Evolutionary conservation across 2,329 filamentous ascomycete genomes (phyloP).

Genomic region (Domatiomyces globalis): DNA sequence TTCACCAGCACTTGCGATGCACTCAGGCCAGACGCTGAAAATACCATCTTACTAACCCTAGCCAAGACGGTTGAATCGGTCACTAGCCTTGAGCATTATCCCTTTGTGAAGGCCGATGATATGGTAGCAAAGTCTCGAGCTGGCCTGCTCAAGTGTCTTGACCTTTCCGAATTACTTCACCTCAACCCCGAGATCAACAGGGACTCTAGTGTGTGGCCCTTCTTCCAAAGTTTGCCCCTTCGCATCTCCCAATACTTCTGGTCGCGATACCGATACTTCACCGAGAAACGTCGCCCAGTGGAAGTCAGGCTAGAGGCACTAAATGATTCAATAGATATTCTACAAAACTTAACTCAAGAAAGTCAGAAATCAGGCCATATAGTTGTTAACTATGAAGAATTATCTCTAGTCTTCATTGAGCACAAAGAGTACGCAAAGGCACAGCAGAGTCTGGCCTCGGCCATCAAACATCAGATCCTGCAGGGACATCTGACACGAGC

Average conservation of each 20-base stretch:
- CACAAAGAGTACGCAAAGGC: constrained; percentile 25
- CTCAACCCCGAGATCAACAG: neutral
- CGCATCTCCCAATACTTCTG: constrained; percentile 33
- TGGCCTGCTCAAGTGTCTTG: neutral
- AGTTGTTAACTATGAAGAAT: constrained; percentile 31
- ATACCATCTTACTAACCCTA: neutral
- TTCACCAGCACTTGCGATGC: neutral
- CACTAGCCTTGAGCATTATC: neutral
- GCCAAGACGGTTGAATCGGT: neutral
- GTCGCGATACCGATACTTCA: constrained; percentile 32
- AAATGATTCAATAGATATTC: constrained; percentile 27
- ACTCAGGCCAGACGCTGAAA: neutral
- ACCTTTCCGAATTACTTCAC: neutral
- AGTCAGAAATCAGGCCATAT: constrained; percentile 28
- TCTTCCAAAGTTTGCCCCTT: constrained; percentile 2
- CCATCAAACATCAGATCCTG: constrained; percentile 29
- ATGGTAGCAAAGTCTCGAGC: neutral
- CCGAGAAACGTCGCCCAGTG: constrained; percentile 23
- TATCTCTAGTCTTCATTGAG: constrained; percentile 29
- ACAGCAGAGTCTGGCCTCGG: constrained; percentile 25
- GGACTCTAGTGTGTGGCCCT: neutral
- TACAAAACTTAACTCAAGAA: constrained; percentile 23
- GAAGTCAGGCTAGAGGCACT: constrained; percentile 26
- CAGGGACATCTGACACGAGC: constrained; percentile 24
- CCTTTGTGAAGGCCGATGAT: neutral